Percentiles rank a stretch among this genome's conserved stretches.
Conservation (phyloP, 2,329 filamentous ascomycete species). For the Xylariomycetidae sp. region DNA sequence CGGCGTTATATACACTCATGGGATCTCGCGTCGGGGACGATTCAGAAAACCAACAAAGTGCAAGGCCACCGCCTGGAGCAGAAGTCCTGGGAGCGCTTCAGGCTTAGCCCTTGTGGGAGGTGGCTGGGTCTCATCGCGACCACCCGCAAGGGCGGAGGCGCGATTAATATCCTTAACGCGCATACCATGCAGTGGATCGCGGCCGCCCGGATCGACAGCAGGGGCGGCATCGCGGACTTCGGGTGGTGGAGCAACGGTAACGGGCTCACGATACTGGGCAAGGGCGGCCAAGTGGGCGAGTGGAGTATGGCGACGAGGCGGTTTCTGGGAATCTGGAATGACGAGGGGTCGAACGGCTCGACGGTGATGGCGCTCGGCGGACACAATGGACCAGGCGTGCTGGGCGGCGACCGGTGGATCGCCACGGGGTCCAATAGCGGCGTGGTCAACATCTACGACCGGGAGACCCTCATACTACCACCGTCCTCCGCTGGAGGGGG, state of each 20-base stretch:
- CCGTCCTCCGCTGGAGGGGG: slow-evolving; percentile 17
- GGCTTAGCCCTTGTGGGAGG: slow-evolving; percentile 77
- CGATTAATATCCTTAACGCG: slow-evolving; percentile 79
- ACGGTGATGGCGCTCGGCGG: slow-evolving; percentile 80
- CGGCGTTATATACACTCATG: slow-evolving; percentile 91
- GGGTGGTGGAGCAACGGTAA: slow-evolving; percentile 85
- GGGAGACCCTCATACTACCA: slow-evolving; percentile 54
- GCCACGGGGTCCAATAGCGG: slow-evolving; percentile 82
- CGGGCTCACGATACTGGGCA: slow-evolving; percentile 77
- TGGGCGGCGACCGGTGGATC: slow-evolving; percentile 84
- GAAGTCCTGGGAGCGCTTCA: slow-evolving; percentile 86
- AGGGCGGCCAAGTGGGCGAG: slow-evolving; percentile 85
- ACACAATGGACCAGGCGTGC: slow-evolving; percentile 49
- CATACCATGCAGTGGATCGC: slow-evolving; percentile 82
- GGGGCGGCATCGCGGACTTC: slow-evolving; percentile 83
- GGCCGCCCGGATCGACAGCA: slow-evolving; percentile 75
- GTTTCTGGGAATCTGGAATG: slow-evolving; percentile 78
- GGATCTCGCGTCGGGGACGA: slow-evolving; percentile 75
- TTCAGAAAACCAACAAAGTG: slow-evolving; percentile 77
- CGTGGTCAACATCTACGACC: slow-evolving; percentile 91
- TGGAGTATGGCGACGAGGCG: slow-evolving; percentile 67
- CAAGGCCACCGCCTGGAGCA: slow-evolving; percentile 77
- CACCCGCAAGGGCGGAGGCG: slow-evolving; percentile 77
- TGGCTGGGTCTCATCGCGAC: slow-evolving; percentile 82
- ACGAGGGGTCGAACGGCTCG: slow-evolving; percentile 83